phyloP scores from a whole-genome alignment of 352 stramenopile genomes.

The Pythium inflatum region DNA sequence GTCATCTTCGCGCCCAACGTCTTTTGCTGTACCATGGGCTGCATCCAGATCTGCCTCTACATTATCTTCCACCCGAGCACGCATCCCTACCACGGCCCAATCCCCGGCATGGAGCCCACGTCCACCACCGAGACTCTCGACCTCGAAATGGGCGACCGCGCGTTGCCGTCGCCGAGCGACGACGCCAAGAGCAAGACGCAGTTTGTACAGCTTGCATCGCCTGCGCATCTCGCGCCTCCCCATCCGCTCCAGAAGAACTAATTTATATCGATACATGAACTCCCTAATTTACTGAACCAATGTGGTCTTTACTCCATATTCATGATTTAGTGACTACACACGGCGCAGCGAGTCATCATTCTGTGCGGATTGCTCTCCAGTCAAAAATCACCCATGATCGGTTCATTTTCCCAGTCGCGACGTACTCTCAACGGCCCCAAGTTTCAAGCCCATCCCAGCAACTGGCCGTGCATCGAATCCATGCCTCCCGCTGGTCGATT shows the following conservation, averaged over 20 bases:
- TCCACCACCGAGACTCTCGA: neutral
- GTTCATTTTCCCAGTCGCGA: no score
- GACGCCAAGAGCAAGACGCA: neutral
- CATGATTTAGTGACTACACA: neutral
- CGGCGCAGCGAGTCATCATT: no score
- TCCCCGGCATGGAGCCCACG: neutral
- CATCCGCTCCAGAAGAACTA: neutral
- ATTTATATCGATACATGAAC: neutral
- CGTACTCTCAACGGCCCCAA: no score
- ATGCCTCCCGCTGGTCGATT: no score
- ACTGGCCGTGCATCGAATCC: no score
- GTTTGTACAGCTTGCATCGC: neutral
- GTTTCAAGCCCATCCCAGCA: no score
- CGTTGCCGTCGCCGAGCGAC: neutral
- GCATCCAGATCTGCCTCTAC: slow-evolving; percentile 46
- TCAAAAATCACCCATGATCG: no score
- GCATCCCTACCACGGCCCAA: slow-evolving; percentile 19
- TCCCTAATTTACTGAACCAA: neutral
- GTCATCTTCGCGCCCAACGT: slow-evolving; percentile 58
- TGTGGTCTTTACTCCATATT: neutral
- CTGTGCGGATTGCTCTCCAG: no score
- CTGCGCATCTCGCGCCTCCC: neutral
- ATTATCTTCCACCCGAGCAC: slow-evolving; percentile 43
- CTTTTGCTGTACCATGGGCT: slow-evolving; percentile 42
- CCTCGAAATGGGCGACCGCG: slow-evolving; percentile 4